These are phyloP conservation scores for Sphagnum magellanicum DNA, from an alignment of 228 moss, liverwort and hornwort genomes.

Conservation along the genomic window DNA sequence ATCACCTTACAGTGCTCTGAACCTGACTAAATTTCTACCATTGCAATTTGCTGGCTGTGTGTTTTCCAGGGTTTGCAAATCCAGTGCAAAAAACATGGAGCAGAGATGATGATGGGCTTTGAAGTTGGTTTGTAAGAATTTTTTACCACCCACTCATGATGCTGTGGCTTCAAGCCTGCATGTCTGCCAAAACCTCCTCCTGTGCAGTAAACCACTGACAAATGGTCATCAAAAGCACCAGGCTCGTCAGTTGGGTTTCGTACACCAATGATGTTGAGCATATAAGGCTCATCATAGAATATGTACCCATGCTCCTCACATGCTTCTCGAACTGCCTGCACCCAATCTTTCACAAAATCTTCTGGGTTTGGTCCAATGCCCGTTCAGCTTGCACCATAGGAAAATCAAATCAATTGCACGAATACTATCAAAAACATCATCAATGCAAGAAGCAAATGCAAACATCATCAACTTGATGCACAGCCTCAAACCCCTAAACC, in stretches of 20 bases:
- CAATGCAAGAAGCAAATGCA: not conserved
- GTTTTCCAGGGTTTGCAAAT: too few species aligned
- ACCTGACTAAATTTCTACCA: too few species aligned
- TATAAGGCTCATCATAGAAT: constrained; percentile 4
- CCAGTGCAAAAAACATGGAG: too few species aligned
- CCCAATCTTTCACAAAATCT: too few species aligned
- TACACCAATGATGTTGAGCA: constrained; percentile 6
- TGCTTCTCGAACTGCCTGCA: constrained; percentile 1
- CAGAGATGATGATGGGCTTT: too few species aligned
- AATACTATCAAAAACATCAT: not conserved
- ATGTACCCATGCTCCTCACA: constrained; percentile 3
- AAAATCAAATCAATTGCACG: too few species aligned
- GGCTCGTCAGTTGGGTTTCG: constrained; percentile 5
- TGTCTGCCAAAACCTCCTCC: not conserved
- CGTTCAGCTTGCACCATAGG: too few species aligned
- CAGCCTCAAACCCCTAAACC: not conserved
- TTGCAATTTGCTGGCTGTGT: too few species aligned
- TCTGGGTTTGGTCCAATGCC: too few species aligned
- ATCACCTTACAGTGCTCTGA: too few species aligned
- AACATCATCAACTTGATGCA: not conserved
- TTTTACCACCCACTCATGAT: not conserved
- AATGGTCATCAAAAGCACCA: constrained; percentile 6
- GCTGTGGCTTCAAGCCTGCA: not conserved
- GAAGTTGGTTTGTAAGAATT: not conserved
- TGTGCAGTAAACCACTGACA: constrained; percentile 5